These are phyloP conservation scores for Scortechinia acanthostroma DNA, from an alignment of 2,329 filamentous ascomycete genomes.

Conservation along the genomic window DNA sequence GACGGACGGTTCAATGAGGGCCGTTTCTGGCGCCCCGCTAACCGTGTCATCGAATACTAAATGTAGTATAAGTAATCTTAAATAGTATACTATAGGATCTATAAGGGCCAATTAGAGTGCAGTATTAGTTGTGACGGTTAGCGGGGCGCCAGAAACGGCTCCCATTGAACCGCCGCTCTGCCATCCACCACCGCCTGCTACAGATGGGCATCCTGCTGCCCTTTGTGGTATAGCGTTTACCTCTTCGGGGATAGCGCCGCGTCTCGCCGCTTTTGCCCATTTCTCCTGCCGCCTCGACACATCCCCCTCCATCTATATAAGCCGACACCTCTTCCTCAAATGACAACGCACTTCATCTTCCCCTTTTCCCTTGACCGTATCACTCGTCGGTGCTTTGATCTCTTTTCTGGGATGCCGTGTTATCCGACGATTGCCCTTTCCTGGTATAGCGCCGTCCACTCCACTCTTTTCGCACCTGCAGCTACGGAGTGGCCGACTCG, in stretches of 20 bases:
- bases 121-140: constrained; percentile 2
- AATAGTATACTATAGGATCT: too few relatives aligned
- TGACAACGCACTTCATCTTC: constrained; percentile 5
- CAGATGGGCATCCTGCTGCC: neutral
- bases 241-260: constrained; percentile 4
- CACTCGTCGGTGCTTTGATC: constrained; percentile 4
- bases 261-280: constrained; percentile 4
- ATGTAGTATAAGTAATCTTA: too few relatives aligned
- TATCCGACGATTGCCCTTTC: constrained; percentile 6
- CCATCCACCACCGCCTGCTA: neutral
- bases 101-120: too few relatives aligned
- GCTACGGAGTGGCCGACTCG: constrained; percentile 4
- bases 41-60: constrained; percentile 1
- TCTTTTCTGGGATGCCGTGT: constrained; percentile 5
- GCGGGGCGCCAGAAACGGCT: constrained; percentile 2
- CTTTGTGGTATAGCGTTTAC: constrained; percentile 1
- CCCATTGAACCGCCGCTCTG: constrained; percentile 1
- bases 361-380: constrained; percentile 3
- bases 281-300: constrained; percentile 4
- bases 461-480: too few relatives aligned
- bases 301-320: constrained; percentile 1
- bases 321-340: constrained; percentile 5
- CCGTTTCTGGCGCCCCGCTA: constrained; percentile 2
- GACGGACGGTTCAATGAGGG: neutral
- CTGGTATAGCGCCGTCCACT: constrained; percentile 4